Conservation (phyloP, 1,139 yeast genomes). For the Taphrina sp. region DNA sequence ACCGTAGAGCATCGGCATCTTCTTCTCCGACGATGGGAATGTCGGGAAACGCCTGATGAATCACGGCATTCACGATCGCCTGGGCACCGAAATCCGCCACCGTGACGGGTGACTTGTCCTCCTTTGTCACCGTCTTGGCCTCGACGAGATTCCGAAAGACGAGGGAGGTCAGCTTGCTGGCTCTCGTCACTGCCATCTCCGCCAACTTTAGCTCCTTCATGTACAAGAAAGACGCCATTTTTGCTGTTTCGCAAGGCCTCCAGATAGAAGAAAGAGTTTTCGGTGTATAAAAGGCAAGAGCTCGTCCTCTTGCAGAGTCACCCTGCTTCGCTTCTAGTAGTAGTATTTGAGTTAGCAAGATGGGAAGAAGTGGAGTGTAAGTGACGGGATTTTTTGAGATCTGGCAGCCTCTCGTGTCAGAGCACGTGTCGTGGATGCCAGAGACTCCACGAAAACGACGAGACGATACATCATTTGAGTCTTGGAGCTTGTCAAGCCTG, state of each 20-base stretch:
- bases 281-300: no score
- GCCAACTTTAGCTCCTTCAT: conserved; percentile 22
- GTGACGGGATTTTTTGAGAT: no score
- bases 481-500: neutral
- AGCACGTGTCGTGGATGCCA: no score
- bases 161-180: conserved; percentile 70
- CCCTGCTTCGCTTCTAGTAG: no score
- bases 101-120: conserved; percentile 94
- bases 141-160: conserved; percentile 61
- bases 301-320: no score
- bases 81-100: conserved; percentile 97
- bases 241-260: no score
- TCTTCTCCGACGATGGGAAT: conserved; percentile 96
- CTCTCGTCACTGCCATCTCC: conserved; percentile 72
- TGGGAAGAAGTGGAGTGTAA: no score
- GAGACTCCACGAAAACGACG: no score
- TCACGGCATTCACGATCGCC: conserved; percentile 83
- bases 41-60: conserved; percentile 70
- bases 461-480: no score
- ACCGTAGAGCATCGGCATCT: conserved; percentile 65
- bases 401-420: no score
- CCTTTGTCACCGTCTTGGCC: conserved; percentile 64
- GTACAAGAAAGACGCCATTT: conserved; percentile 25
- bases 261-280: no score
- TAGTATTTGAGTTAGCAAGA: no score